Evolutionary conservation across 2,329 filamentous ascomycete genomes (phyloP), one percentile per base, ranked within the genome.

Genomic region (Aphanocladium album): DNA sequence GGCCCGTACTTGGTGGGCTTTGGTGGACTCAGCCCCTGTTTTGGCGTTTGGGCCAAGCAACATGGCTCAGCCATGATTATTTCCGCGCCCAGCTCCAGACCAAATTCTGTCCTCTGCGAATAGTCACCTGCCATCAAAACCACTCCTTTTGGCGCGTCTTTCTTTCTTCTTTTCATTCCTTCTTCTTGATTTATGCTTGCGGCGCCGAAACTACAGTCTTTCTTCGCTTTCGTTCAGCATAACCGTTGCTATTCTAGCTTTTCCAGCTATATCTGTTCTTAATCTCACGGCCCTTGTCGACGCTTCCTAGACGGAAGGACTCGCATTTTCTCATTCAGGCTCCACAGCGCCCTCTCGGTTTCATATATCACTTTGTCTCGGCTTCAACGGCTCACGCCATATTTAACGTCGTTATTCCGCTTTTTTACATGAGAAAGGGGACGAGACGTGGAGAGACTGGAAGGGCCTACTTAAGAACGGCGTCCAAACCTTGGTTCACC

Each of bases 21-120:
- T 19, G 51, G 12, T 14, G 17, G 25, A 37, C 43, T 49, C 54
- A 57, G 45, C 55, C 55, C 54, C 53, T 17, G 39, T 41, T 49
- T 49, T 19, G 21, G 14, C n/a, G 45, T 19, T 45, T 27, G 45
- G 45, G 54, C 30, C 16, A n/a, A 33, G 53, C 53, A 35, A 16
- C 14, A 5, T 5, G 39, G 25, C 41, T 43, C 39, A 33, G 50
- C 23, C 52, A 56, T n/a, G 25, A 50, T 49, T 39, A 49, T 49
- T 49, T 49, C 45, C 45, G 17, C 51, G 50, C 35, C 17, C 19
- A 5, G 1, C 17, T 9, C 50, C 19, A 45, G 12, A 39, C 39
- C 30, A 57, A 57, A 27, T 57, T 57, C 55, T 57, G 56, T 58
- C 56, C 47, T 58, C 37, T 52, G 35, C 35, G n/a, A 35, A 35